Base-by-base conservation (phyloP, 2,329 filamentous ascomycete genomes). In the Talaromyces amestolkiae region DNA sequence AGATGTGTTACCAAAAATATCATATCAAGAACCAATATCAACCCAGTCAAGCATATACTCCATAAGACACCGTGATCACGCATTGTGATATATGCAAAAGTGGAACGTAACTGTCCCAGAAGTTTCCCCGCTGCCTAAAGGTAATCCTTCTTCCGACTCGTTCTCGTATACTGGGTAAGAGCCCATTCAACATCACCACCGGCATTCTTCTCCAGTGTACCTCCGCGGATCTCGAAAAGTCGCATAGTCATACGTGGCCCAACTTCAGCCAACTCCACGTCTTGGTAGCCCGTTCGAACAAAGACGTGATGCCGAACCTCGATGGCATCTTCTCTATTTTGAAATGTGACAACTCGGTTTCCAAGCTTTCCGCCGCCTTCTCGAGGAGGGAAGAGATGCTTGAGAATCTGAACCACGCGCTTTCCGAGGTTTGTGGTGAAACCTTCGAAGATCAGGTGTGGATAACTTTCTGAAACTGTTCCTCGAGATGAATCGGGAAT, bases 161-260 rank as follows among this genome's bases (percentile, higher is more conserved):
- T 98, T 70, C 95, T 85, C 9, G 94, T 99, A 78, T 97, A 99
- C 75, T 97, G 94, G 68, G 92, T 96, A 69, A 99, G 83, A 69
- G 95, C 91, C 95, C 95, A 99, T 80, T 99, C 95, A 4, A 96
- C 88, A 78, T 99, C 95, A 3, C 94, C 94, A 70, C 96, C 91
- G 78, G 96, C 96, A 74, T 93, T 78, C 68, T 82, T 96, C 75
- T 98, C 95, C 67, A 97, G 82, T 3, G 94, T 96, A 17, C 95
- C 94, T 62, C 89, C 90, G 56, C 93, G 86, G 68, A 99, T 97
- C 81, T 98, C 92, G 75, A 98, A 99, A 62, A 93, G 82, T 70
- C 92, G 85, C 92, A 98, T 95, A n/a, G 93, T 97, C 92, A 98
- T 97, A 65, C 95, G 85, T 1, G 95, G 95, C 0, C 94, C 93